Conservation (phyloP, 2,329 filamentous ascomycete genomes). For the Decorospora gaudefroyi region DNA sequence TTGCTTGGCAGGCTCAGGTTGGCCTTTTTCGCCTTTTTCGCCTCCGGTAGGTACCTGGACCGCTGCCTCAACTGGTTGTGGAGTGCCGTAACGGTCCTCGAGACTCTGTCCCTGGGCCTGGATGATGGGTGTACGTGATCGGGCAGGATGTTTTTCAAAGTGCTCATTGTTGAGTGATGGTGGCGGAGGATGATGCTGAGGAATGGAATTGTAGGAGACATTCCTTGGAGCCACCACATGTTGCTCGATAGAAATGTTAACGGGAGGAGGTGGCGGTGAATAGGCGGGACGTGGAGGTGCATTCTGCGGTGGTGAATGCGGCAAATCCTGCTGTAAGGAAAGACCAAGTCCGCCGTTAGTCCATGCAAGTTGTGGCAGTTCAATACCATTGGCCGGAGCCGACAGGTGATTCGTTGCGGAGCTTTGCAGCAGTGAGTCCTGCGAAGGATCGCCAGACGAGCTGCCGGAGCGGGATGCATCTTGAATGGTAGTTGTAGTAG, state of each 20-base stretch:
- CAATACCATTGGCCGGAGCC: slow-evolving; percentile 28
- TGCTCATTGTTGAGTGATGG: slow-evolving; percentile 19
- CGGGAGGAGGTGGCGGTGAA: slow-evolving; percentile 54
- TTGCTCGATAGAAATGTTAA: slow-evolving; percentile 21
- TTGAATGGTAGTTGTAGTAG: slow-evolving; percentile 40
- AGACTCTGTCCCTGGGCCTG: slow-evolving; percentile 24
- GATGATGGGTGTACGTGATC: slow-evolving; percentile 28
- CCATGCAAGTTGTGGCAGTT: slow-evolving; percentile 47
- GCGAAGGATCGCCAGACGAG: slow-evolving; percentile 37
- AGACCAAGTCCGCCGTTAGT: slow-evolving; percentile 52
- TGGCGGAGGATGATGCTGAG: slow-evolving; percentile 17
- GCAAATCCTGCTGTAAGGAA: slow-evolving; percentile 44
- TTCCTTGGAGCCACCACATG: slow-evolving; percentile 12
- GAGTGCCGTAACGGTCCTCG: slow-evolving; percentile 26
- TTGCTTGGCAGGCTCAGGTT: slow-evolving; percentile 30
- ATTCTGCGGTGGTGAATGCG: slow-evolving; percentile 40
- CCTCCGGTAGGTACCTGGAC: slow-evolving; percentile 11
- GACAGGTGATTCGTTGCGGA: slow-evolving; percentile 38
- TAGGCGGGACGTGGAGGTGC: slow-evolving; percentile 51
- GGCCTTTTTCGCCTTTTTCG: slow-evolving; percentile 23
- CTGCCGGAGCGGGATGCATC: slow-evolving; percentile 42
- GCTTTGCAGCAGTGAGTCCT: slow-evolving; percentile 43
- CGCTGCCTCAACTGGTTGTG: slow-evolving; percentile 20
- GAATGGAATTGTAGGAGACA: slow-evolving; percentile 18
- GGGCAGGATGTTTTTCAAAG: slow-evolving; percentile 32